A percentile compares a stretch with the other conserved stretches of the same genome.
These are phyloP conservation scores for Paraconiothyrium brasiliense DNA, from an alignment of 2,329 filamentous ascomycete species.

Conservation along the genomic window DNA sequence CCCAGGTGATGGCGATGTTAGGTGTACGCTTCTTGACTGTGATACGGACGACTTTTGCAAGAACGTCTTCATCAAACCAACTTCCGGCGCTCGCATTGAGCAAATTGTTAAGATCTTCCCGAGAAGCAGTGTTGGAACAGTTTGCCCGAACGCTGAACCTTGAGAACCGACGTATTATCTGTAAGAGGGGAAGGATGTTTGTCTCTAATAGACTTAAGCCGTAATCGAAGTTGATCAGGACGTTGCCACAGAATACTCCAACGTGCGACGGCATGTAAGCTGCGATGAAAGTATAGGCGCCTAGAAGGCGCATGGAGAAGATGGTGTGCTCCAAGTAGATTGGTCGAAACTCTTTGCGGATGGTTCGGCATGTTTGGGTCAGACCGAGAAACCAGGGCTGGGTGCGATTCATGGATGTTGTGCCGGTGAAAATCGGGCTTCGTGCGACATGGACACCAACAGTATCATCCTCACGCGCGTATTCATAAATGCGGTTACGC, in stretches of 20 bases:
- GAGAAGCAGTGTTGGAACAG: neutral
- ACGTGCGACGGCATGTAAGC: neutral
- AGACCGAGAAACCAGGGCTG: conserved; percentile 1
- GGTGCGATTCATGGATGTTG: neutral
- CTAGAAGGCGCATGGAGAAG: neutral
- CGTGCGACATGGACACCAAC: neutral
- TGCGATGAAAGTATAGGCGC: neutral
- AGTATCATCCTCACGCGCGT: neutral
- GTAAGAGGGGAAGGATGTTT: conserved; percentile 1
- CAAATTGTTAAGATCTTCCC: neutral
- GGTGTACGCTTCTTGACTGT: neutral
- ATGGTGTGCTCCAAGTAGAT: conserved; percentile 2
- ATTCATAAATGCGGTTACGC: conserved; percentile 10
- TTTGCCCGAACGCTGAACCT: neutral
- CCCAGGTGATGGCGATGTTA: neutral
- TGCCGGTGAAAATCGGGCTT: neutral
- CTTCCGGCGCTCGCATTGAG: neutral
- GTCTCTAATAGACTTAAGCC: neutral
- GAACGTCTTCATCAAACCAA: neutral
- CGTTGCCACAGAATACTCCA: neutral
- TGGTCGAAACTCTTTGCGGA: conserved; percentile 5
- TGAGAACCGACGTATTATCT: neutral
- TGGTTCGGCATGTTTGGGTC: neutral
- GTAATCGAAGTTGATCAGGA: conserved; percentile 3
- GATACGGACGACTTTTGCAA: neutral